Conservation (phyloP, 148 eudicot genomes). For the Silene conica region DNA sequence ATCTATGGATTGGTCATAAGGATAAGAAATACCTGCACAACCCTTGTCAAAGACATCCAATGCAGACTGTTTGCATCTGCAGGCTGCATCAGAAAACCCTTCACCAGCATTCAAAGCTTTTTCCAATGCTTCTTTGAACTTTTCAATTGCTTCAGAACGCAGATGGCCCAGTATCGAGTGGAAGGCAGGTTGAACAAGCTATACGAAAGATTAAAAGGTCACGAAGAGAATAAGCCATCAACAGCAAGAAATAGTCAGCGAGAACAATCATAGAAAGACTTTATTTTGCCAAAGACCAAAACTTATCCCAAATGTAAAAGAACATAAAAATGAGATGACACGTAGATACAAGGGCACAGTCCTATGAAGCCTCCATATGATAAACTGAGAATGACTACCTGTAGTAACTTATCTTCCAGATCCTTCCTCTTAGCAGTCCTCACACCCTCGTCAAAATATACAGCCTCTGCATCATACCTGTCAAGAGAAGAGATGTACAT, state of each 20-base stretch:
- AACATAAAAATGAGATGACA: not conserved
- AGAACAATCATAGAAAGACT: not conserved
- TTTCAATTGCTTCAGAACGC: constrained; percentile 59
- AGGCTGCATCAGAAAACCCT: constrained; percentile 68
- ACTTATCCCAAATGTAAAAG: not conserved
- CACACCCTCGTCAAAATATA: constrained; percentile 81
- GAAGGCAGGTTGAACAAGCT: constrained; percentile 86
- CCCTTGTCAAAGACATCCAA: constrained; percentile 59
- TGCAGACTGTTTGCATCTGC: constrained; percentile 41
- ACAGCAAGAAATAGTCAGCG: not conserved
- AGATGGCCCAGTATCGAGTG: constrained; percentile 74
- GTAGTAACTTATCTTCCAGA: constrained; percentile 81
- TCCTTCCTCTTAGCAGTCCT: constrained; percentile 69
- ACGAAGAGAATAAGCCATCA: not conserved
- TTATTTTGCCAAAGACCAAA: not conserved
- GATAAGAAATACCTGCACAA: constrained; percentile 30
- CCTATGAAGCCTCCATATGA: not conserved
- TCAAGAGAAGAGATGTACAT: constrained; percentile 11
- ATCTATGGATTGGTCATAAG: no score
- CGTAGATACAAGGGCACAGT: not conserved
- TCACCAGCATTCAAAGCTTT: constrained; percentile 64
- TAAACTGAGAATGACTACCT: constrained; percentile 34
- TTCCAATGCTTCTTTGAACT: constrained; percentile 67
- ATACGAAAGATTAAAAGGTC: constrained; percentile 14
- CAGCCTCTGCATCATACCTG: constrained; percentile 85